phyloP scores from a whole-genome alignment of 768 basidiomycete species.

The Termitomyces heimii region DNA sequence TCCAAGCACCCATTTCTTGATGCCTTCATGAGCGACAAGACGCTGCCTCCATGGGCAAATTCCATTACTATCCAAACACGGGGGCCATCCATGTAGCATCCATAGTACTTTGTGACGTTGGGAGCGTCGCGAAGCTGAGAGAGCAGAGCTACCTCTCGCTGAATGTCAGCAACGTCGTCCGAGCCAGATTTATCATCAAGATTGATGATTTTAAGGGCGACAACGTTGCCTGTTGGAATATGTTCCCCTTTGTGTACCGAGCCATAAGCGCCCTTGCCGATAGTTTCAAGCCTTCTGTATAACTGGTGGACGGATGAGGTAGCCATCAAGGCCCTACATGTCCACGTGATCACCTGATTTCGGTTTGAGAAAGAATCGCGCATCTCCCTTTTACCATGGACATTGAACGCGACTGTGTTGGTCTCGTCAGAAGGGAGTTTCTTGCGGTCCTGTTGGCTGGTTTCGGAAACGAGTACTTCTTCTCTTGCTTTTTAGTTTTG shows the following conservation, averaged over 20 bases:
- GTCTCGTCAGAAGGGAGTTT: constrained; percentile 66
- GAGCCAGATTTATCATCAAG: constrained; percentile 79
- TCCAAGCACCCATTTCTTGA: constrained; percentile 70
- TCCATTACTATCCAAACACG: constrained; percentile 99
- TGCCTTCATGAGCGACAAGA: constrained; percentile 89
- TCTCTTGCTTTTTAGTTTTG: constrained; percentile 1
- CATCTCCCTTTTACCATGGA: constrained; percentile 40
- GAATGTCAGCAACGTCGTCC: constrained; percentile 95
- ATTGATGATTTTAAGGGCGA: constrained; percentile 98
- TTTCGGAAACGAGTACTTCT: constrained; percentile 76
- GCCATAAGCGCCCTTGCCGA: constrained; percentile 94
- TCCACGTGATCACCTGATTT: constrained; percentile 10
- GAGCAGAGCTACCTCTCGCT: constrained; percentile 90
- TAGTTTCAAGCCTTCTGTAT: constrained; percentile 82
- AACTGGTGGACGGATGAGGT: constrained; percentile 63
- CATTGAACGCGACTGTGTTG: constrained; percentile 48
- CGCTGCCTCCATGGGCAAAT: constrained; percentile 91
- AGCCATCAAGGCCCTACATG: constrained; percentile 7
- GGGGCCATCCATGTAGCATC: constrained; percentile 92
- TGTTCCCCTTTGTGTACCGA: constrained; percentile 92
- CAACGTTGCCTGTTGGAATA: constrained; percentile 76
- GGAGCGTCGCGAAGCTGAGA: constrained; percentile 86
- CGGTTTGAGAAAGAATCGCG: neutral
- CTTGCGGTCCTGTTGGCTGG: constrained; percentile 86
- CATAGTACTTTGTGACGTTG: constrained; percentile 93